Base-by-base conservation (phyloP, 352 stramenopile species). In the Thalassiosira mediterranea region DNA sequence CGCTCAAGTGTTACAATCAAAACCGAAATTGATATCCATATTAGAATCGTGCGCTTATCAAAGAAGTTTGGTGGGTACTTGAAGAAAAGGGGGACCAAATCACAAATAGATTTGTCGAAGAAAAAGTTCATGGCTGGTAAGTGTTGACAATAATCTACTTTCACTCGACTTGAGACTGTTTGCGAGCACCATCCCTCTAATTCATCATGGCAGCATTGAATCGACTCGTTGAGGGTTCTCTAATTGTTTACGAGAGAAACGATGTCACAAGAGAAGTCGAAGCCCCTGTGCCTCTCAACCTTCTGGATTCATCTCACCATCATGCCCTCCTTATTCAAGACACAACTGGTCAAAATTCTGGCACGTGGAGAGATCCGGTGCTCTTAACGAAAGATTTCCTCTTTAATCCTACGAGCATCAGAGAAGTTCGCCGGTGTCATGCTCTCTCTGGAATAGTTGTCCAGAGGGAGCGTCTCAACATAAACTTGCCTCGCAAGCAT, bases 311-410 rank as follows among this genome's bases (percentile, higher is more conserved):
- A 32, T 64, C 59, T 10, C 26, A 49, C 42, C 73, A 68, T 52
- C 64, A 84, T 68, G 60, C 54, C 8, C 57, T 84, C 17, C 57
- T 84, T 26, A 64, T 84, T 44, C 68, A 79, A 66, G 21, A 67
- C 5, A 64, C 44, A 32, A 56, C 56, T 49, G 21, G 7, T 26
- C n/a, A n/a, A n/a, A n/a, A n/a, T n/a, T n/a, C n/a, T n/a, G n/a
- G n/a, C n/a, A n/a, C n/a, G n/a, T 84, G 76, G 76, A 26, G 76
- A 29, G 47, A 76, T 32, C 76, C 76, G 3, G 23, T 84, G 17
- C 40, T 84, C 4, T 37, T 84, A 4, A 81, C 76, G 21, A 77
- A 80, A 49, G 63, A 81, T 21, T 84, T 78, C 61, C 58, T 84
- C 13, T 81, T 78, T 52, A 81, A 84, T 58, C 48, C 10, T 21